Conservation (phyloP, 768 basidiomycete species). For the Lactarius tabidus region DNA sequence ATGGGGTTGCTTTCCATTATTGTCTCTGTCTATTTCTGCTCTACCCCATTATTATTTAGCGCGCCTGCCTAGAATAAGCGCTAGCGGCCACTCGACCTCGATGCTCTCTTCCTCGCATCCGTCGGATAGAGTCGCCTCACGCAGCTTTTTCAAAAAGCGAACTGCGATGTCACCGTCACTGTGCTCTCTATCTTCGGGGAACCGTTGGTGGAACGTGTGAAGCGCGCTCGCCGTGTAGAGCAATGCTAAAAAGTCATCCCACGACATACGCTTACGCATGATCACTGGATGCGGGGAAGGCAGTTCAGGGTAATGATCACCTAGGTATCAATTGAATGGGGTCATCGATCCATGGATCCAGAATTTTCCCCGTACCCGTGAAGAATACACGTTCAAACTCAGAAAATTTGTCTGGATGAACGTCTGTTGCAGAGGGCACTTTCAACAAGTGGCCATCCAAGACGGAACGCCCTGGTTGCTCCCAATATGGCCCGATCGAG, state of each 20-base stretch:
- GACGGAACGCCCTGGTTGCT: constrained; percentile 75
- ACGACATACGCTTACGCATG: constrained; percentile 56
- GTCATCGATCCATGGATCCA: background rate
- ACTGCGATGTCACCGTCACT: constrained; percentile 60
- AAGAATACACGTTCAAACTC: constrained; percentile 55
- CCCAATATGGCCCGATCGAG: constrained; percentile 70
- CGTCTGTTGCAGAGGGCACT: constrained; percentile 50
- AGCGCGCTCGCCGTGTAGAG: constrained; percentile 68
- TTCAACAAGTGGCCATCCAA: constrained; percentile 66
- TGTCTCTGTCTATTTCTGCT: background rate
- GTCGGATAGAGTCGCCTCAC: constrained; percentile 33
- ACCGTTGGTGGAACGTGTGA: constrained; percentile 58
- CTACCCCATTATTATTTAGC: background rate
- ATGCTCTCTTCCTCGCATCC: constrained; percentile 30
- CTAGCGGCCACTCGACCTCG: constrained; percentile 42
- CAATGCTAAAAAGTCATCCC: constrained; percentile 64
- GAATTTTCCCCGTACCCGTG: constrained; percentile 40
- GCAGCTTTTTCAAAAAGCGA: constrained; percentile 56
- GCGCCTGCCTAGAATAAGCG: constrained; percentile 25
- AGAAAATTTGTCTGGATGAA: constrained; percentile 37
- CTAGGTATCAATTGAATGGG: constrained; percentile 27
- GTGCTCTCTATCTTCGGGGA: constrained; percentile 51
- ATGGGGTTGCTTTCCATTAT: constrained; percentile 9
- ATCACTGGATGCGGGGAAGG: constrained; percentile 44
- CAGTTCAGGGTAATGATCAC: constrained; percentile 40